A percentile compares a stretch with the other conserved stretches of the same genome.
Evolutionary conservation across 2,329 filamentous ascomycete genomes (phyloP).

Genomic region (Aspergillus ibericus): DNA sequence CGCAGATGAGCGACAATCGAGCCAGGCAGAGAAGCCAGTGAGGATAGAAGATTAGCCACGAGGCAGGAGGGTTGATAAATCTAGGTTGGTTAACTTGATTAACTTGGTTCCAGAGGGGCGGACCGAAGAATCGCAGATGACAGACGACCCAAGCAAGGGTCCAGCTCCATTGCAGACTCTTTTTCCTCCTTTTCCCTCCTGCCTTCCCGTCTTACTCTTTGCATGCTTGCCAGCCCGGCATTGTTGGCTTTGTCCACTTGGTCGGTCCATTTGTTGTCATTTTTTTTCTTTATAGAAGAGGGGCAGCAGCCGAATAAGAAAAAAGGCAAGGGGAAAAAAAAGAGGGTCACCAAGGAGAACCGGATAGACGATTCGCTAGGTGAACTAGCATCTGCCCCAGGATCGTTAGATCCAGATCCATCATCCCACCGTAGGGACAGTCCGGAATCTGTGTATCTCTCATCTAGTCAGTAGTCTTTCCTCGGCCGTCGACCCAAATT

Average conservation of each 20-base stretch:
- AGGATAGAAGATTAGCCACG: neutral
- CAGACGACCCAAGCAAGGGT: neutral
- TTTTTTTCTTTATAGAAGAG: neutral
- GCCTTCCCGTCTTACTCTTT: neutral
- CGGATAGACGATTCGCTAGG: neutral
- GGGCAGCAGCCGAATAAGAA: neutral
- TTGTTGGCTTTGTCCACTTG: neutral
- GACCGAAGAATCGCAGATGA: neutral
- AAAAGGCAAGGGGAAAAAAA: neutral
- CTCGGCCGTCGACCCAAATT: neutral
- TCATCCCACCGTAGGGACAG: neutral
- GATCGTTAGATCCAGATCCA: constrained; percentile 15
- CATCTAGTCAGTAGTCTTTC: neutral
- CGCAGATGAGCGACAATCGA: neutral
- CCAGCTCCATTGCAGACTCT: neutral
- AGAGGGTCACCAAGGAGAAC: neutral
- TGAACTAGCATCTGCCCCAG: constrained; percentile 1
- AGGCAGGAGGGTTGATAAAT: neutral
- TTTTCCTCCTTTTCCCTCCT: neutral
- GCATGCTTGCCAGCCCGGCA: neutral
- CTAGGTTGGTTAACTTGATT: neutral
- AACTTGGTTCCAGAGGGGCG: neutral
- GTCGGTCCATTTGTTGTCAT: neutral
- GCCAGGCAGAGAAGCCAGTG: neutral
- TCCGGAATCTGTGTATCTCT: neutral